phyloP scores from a whole-genome alignment of 2,329 filamentous ascomycete species.

The Neopestalotiopsis rosae region DNA sequence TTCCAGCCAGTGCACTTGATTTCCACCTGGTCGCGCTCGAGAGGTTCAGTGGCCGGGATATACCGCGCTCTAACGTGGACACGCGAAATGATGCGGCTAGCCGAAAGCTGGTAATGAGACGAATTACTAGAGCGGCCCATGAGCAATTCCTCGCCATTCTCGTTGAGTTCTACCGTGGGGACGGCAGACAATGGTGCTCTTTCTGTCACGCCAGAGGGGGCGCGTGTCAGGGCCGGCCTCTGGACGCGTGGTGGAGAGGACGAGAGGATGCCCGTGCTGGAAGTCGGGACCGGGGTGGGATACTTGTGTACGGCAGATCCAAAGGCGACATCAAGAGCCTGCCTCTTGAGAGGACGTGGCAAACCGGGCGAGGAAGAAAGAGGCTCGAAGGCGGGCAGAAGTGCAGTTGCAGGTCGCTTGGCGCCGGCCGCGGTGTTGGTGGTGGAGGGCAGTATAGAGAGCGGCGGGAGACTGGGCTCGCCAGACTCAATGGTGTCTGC shows the following conservation, averaged over 20 bases:
- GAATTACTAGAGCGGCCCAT: constrained; percentile 96
- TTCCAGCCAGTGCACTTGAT: constrained; percentile 96
- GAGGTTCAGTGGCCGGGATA: constrained; percentile 68
- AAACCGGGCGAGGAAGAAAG: constrained; percentile 78
- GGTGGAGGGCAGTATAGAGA: constrained; percentile 24
- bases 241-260: constrained; percentile 75
- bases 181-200: constrained; percentile 83
- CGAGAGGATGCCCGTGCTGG: constrained; percentile 87
- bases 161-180: constrained; percentile 80
- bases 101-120: constrained; percentile 92
- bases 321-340: constrained; percentile 48
- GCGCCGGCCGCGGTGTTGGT: constrained; percentile 45
- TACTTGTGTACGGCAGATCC: constrained; percentile 69
- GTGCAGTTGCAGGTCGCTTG: constrained; percentile 68
- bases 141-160: constrained; percentile 78
- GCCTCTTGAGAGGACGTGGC: constrained; percentile 72
- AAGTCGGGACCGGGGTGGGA: constrained; percentile 92
- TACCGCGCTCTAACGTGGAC: constrained; percentile 91
- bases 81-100: constrained; percentile 90
- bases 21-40: constrained; percentile 80
- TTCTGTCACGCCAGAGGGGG: constrained; percentile 71
- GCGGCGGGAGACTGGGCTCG: constrained; percentile 41
- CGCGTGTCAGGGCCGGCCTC: constrained; percentile 61
- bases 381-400: constrained; percentile 81
- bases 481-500: constrained; percentile 21